Conservation (phyloP, 371 early-diverging fungal genomes). For the Saksenaea oblongispora region DNA sequence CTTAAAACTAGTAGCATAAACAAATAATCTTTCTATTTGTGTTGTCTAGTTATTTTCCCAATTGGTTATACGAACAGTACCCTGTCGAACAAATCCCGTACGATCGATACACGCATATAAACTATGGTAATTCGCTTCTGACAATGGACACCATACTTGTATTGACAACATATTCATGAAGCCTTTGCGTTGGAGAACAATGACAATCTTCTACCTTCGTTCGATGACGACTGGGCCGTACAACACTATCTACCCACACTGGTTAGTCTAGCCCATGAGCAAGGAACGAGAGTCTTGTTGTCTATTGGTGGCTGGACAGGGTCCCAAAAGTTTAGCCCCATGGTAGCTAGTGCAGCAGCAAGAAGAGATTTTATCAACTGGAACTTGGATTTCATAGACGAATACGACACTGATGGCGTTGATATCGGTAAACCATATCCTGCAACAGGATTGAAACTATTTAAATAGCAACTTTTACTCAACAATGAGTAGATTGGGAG, state of each 20-base stretch:
- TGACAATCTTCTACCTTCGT: slow-evolving; percentile 36
- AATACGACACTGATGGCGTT: slow-evolving; percentile 55
- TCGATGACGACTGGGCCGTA: slow-evolving; percentile 51
- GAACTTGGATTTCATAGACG: slow-evolving; percentile 49
- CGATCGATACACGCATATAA: slow-evolving; percentile 61
- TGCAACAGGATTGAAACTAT: background rate
- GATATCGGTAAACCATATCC: slow-evolving; percentile 43
- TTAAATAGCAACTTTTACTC: background rate
- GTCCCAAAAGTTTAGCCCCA: slow-evolving; percentile 62
- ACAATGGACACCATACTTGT: background rate
- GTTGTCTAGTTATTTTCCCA: slow-evolving; percentile 53
- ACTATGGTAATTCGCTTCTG: slow-evolving; percentile 52
- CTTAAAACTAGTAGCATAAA: background rate
- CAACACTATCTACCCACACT: slow-evolving; percentile 43
- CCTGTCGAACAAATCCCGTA: slow-evolving; percentile 46
- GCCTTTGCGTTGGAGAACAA: slow-evolving; percentile 46
- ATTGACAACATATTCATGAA: slow-evolving; percentile 5
- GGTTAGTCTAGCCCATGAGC: slow-evolving; percentile 52
- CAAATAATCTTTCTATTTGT: slow-evolving; percentile 15
- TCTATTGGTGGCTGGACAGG: slow-evolving; percentile 85
- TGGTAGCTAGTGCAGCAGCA: slow-evolving; percentile 40
- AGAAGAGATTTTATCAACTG: slow-evolving; percentile 62
- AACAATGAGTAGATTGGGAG: slow-evolving; percentile 66
- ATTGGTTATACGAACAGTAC: slow-evolving; percentile 60
- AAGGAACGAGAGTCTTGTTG: slow-evolving; percentile 63